Evolutionary conservation across 2,329 filamentous ascomycete genomes (phyloP), one percentile per base, ranked within the genome.

Genomic region (Daldinia sp.): DNA sequence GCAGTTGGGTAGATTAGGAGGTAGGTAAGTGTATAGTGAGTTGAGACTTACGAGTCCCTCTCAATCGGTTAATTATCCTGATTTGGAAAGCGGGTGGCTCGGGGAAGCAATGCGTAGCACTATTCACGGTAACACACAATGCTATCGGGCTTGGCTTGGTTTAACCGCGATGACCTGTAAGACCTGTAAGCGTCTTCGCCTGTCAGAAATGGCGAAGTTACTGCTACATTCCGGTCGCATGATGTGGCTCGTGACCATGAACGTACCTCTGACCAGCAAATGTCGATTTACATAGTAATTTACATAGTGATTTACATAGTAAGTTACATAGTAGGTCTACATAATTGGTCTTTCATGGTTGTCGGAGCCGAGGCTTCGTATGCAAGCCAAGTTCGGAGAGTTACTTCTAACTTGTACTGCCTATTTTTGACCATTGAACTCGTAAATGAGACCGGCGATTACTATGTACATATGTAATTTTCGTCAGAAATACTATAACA

Each of bases 41-140:
- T 63, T 28, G 58, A 54, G 50, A 69, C 44, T 60, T 65, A 51
- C 61, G 60, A 67, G 61, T 57, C 57, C 10, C 54, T 60, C n/a
- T 41, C 20, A 23, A 23, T 71, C 66, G 69, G 69, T 55, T 53
- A 59, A 67, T 48, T 63, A 59, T 23, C 67, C 69, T 58, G 60
- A 69, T 69, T 42, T 48, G 65, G 67, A 41, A 69, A 61, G 35
- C 58, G 48, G 51, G 67, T 61, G 58, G 33, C 58, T 69, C 54
- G 61, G 61, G 64, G 23, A 63, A 67, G 41, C 15, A 65, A 69
- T 60, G 67, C 65, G 57, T 63, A 66, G 66, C 54, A 61, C 60
- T 68, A 66, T 60, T 59, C 23, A 56, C 48, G 33, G 69, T 71
- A 63, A 50, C 67, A 69, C 63, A 55, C 26, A 61, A 33, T 57